Conservation (phyloP, 768 basidiomycete species). For the Tulasnella sp. region DNA sequence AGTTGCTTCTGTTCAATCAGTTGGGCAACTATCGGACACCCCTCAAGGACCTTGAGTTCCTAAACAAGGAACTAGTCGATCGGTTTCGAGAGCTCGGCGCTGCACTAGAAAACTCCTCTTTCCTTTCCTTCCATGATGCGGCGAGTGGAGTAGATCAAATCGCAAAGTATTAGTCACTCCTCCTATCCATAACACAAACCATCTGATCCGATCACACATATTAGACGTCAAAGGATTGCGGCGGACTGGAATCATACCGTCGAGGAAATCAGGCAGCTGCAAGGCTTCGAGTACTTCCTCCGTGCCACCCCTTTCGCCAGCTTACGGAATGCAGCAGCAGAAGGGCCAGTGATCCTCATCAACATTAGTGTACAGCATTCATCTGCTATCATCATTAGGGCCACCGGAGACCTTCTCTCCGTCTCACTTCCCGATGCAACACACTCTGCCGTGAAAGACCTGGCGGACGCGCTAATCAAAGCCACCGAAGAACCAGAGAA, state of each 20-base stretch:
- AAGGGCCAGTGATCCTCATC: slow-evolving; percentile 6
- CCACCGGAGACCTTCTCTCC: background rate
- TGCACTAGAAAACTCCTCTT: background rate
- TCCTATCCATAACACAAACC: no score
- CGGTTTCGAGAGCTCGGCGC: background rate
- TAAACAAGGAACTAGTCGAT: background rate
- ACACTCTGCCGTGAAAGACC: background rate
- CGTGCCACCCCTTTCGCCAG: background rate
- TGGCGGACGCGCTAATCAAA: background rate
- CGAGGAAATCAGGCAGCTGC: background rate
- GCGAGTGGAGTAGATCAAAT: no score
- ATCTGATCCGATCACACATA: no score
- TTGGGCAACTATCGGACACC: background rate
- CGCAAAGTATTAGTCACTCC: no score
- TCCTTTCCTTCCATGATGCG: no score
- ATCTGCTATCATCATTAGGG: background rate
- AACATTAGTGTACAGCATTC: background rate
- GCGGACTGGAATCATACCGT: background rate
- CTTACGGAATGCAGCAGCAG: background rate
- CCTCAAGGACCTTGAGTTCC: background rate
- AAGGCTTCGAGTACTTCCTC: slow-evolving; percentile 9
- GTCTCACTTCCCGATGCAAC: background rate
- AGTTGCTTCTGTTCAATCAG: background rate
- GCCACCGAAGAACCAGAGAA: background rate
- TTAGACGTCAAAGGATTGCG: no score